Percentiles rank a stretch among this genome's conserved stretches.
Conservation (phyloP, 2,329 filamentous ascomycete species). For the Capronia americana region DNA sequence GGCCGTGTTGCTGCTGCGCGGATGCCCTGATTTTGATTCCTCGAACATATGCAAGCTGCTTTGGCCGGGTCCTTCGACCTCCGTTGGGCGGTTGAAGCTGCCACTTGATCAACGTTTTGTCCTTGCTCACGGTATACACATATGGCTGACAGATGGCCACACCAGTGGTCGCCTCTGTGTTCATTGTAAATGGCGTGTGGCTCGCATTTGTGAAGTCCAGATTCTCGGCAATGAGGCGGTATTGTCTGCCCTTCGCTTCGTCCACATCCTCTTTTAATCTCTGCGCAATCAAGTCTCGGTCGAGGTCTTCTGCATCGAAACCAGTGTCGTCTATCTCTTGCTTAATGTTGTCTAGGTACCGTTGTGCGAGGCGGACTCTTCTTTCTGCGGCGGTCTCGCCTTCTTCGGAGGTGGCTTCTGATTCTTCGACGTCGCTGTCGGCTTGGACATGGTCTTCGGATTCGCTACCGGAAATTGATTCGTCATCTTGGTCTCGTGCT, state of each 20-base stretch:
- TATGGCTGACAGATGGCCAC: slow-evolving; percentile 80
- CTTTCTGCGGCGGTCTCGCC: slow-evolving; percentile 88
- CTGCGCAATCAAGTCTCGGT: slow-evolving; percentile 89
- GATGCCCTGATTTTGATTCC: slow-evolving; percentile 51
- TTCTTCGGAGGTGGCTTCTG: slow-evolving; percentile 58
- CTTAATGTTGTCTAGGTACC: slow-evolving; percentile 89
- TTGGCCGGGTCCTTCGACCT: slow-evolving; percentile 50
- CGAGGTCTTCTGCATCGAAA: slow-evolving; percentile 93
- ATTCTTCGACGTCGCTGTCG: slow-evolving; percentile 67
- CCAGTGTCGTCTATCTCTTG: slow-evolving; percentile 82
- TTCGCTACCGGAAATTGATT: slow-evolving; percentile 88
- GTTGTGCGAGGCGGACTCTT: slow-evolving; percentile 83
- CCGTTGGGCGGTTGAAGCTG: slow-evolving; percentile 65
- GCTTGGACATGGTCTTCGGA: slow-evolving; percentile 68
- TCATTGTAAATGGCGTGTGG: slow-evolving; percentile 76
- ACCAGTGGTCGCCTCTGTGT: slow-evolving; percentile 77
- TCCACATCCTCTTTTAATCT: slow-evolving; percentile 89
- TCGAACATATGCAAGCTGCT: slow-evolving; percentile 57
- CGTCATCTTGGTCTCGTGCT: slow-evolving; percentile 59
- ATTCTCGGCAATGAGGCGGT: slow-evolving; percentile 76
- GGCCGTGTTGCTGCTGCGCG: slow-evolving; percentile 66
- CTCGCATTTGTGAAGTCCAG: slow-evolving; percentile 72
- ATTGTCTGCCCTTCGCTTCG: slow-evolving; percentile 88
- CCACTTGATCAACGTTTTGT: slow-evolving; percentile 87
- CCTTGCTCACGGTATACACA: slow-evolving; percentile 87